Conservation (phyloP, 345 rosid genomes). For the Acer saccharum region DNA sequence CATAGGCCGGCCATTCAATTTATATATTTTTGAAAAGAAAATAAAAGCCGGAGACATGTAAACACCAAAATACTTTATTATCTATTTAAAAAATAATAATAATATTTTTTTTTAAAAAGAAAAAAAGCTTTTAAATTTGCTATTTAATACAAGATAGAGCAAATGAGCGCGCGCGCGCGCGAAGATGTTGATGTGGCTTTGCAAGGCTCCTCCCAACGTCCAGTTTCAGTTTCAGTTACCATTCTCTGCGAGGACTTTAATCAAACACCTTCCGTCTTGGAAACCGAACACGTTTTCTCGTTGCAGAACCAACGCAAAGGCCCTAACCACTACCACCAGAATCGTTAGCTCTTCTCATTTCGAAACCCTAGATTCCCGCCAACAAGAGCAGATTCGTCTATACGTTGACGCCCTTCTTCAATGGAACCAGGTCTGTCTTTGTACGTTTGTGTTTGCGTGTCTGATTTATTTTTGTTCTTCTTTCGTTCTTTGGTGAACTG, state of each 20-base stretch:
- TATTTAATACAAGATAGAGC: neutral
- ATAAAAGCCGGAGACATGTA: too few species aligned
- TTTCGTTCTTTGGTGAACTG: neutral
- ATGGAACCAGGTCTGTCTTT: constrained; percentile 74
- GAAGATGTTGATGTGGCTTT: constrained; percentile 34
- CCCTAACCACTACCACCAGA: constrained; percentile 13
- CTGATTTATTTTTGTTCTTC: neutral
- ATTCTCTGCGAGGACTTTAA: constrained; percentile 52
- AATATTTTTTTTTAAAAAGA: too few species aligned
- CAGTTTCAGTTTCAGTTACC: constrained; percentile 21
- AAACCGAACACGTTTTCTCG: constrained; percentile 22
- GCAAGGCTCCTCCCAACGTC: constrained; percentile 23
- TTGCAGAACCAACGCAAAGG: constrained; percentile 15
- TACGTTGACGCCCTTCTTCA: constrained; percentile 73
- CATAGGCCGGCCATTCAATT: too few species aligned
- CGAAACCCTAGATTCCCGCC: constrained; percentile 50
- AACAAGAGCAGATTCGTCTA: constrained; percentile 62
- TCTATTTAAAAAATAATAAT: too few species aligned
- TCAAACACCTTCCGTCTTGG: constrained; percentile 63
- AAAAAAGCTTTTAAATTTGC: neutral
- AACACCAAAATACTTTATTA: too few species aligned
- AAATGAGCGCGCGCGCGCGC: constrained; percentile 1
- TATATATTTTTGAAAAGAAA: too few species aligned
- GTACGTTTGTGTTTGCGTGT: neutral
- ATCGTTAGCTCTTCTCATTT: constrained; percentile 34